Evolutionary conservation across 108 stramenopile genomes (phyloP).

Genomic region (Nannochloropsis oceanica): DNA sequence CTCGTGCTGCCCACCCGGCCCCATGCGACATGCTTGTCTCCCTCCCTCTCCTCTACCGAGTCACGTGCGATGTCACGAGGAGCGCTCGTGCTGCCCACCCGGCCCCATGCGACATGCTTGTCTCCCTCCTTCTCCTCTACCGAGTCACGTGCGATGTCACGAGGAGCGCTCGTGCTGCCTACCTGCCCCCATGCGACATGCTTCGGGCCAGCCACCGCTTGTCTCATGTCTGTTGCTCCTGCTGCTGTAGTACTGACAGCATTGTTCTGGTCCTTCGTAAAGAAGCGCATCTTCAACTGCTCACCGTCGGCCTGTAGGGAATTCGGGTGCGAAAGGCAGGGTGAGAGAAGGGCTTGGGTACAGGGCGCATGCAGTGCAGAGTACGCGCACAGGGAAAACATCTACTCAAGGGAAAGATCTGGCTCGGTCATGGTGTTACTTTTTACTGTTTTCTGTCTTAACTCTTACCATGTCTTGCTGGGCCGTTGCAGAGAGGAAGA

Average conservation of each 20-base stretch:
- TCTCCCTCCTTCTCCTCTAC: neutral
- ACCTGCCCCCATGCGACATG: neutral
- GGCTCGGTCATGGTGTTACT: neutral
- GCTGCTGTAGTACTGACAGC: neutral
- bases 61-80: neutral
- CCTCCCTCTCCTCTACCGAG: neutral
- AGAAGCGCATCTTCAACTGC: neutral
- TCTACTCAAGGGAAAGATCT: too few relatives aligned
- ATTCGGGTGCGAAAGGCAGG: neutral
- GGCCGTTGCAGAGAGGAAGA: neutral
- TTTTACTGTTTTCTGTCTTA: neutral
- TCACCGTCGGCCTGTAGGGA: neutral
- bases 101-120: neutral
- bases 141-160: neutral
- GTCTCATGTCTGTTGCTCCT: neutral
- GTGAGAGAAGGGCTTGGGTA: neutral
- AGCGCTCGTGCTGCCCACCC: neutral
- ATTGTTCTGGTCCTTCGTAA: neutral
- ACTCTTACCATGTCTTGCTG: neutral
- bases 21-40: neutral
- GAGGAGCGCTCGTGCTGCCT: neutral
- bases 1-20: neutral
- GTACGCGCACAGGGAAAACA: neutral
- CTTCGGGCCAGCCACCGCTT: neutral
- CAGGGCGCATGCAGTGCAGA: neutral